Percentiles rank a stretch among this genome's conserved stretches.
These are phyloP conservation scores for Hypoxylon rubiginosum DNA, from an alignment of 2,329 filamentous ascomycete species.

Conservation along the genomic window DNA sequence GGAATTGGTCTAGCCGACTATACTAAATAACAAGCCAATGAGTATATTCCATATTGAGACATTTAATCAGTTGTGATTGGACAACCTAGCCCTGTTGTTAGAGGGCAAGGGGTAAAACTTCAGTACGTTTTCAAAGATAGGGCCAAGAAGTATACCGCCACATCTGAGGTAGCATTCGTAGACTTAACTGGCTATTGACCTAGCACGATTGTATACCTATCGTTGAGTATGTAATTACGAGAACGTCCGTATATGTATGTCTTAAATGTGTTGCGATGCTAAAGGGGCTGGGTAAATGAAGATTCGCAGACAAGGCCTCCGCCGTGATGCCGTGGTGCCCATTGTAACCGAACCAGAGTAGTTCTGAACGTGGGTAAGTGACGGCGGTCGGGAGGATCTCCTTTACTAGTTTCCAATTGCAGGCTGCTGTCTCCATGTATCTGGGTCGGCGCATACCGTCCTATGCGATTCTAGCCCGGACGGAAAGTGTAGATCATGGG, in stretches of 20 bases:
- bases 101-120: not conserved
- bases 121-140: constrained; percentile 1
- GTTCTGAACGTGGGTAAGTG: not conserved
- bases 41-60: constrained; percentile 24
- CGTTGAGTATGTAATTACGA: not conserved
- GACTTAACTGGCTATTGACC: constrained; percentile 6
- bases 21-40: constrained; percentile 4
- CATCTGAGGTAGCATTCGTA: constrained; percentile 8
- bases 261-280: constrained; percentile 5
- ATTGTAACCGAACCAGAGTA: constrained; percentile 6
- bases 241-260: constrained; percentile 5
- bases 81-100: not conserved
- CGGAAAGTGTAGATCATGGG: constrained; percentile 19
- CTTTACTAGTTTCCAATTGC: constrained; percentile 11
- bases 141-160: constrained; percentile 8
- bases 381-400: constrained; percentile 3
- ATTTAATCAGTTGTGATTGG: constrained; percentile 18
- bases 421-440: constrained; percentile 4
- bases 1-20: not conserved
- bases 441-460: constrained; percentile 14
- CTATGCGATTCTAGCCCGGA: constrained; percentile 7
- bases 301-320: constrained; percentile 1
- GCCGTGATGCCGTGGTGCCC: constrained; percentile 4
- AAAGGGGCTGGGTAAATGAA: constrained; percentile 18
- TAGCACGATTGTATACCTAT: constrained; percentile 10